Conservation (phyloP, 257 asterid genomes). For the Salvia rosmarinus region DNA sequence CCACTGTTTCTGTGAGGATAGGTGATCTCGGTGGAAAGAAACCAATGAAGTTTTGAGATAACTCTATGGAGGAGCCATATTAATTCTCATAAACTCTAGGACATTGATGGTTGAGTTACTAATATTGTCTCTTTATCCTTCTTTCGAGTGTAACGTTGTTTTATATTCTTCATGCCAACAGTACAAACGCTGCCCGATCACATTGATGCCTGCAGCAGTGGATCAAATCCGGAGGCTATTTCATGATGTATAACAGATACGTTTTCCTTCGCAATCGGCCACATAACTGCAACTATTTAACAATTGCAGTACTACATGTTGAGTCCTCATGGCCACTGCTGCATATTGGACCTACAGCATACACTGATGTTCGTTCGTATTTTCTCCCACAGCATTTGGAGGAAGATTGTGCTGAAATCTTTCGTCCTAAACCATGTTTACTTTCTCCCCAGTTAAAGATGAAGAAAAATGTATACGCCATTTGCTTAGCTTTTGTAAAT, state of each 20-base stretch:
- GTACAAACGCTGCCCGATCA: conserved; percentile 96
- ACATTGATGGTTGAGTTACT: too few relatives aligned
- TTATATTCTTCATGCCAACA: conserved; percentile 34
- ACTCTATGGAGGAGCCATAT: not conserved
- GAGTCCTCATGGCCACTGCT: conserved; percentile 2
- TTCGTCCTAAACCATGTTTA: not conserved
- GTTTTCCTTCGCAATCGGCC: not conserved
- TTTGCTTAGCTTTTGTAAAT: too few relatives aligned
- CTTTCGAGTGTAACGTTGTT: not conserved
- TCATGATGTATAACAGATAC: conserved; percentile 62
- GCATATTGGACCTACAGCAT: not conserved
- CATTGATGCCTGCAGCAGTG: conserved; percentile 80
- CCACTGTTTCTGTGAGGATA: not conserved
- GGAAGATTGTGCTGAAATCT: not conserved
- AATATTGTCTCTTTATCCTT: not conserved
- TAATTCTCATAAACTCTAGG: too few relatives aligned
- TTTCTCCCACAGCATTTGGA: not conserved
- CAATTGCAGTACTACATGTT: not conserved
- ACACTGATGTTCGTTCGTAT: not conserved
- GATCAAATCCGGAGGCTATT: conserved; percentile 93
- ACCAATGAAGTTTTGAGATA: not conserved
- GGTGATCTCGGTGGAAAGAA: not conserved
- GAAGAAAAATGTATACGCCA: too few relatives aligned
- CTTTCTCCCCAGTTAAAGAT: not conserved
- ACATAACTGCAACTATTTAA: not conserved